Percentiles rank a stretch among this genome's conserved stretches.
phyloP scores from a whole-genome alignment of 129 eudicot genomes.

The Chrysanthemum lavandulifolium region DNA sequence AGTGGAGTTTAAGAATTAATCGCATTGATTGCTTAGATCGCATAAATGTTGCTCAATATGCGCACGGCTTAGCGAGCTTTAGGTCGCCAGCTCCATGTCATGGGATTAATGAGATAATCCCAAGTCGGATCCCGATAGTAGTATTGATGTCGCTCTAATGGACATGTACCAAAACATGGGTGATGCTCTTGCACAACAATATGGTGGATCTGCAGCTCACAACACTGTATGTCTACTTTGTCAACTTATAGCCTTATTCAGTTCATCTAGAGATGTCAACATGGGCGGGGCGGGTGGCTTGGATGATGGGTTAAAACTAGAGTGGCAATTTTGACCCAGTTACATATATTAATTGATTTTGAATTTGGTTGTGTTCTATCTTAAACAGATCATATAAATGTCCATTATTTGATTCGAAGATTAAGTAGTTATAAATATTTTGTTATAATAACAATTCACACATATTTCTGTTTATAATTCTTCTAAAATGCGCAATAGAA shows the following conservation, averaged over 20 bases:
- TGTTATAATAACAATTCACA: too few species aligned
- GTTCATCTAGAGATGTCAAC: neutral
- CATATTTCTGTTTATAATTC: too few species aligned
- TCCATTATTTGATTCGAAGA: too few species aligned
- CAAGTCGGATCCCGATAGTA: conserved; percentile 81
- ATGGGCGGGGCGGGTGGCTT: conserved; percentile 3
- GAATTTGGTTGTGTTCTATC: too few species aligned
- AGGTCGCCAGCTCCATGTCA: conserved; percentile 82
- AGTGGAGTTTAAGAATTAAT: conserved; percentile 90
- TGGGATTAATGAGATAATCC: conserved; percentile 74
- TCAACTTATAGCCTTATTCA: neutral
- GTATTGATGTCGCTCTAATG: conserved; percentile 87
- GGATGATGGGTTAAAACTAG: neutral
- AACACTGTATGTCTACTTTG: conserved; percentile 57
- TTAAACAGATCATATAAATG: too few species aligned
- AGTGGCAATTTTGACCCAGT: neutral
- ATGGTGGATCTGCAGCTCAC: conserved; percentile 99
- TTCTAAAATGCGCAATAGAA: too few species aligned
- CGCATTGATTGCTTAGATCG: conserved; percentile 96
- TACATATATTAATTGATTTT: too few species aligned
- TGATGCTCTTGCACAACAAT: conserved; percentile 97
- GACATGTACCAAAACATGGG: conserved; percentile 96
- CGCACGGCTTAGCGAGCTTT: conserved; percentile 89
- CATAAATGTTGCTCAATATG: conserved; percentile 97
- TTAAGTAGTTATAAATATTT: too few species aligned